Base-by-base conservation (phyloP, 148 eudicot genomes). In the Chenopodium album region DNA sequence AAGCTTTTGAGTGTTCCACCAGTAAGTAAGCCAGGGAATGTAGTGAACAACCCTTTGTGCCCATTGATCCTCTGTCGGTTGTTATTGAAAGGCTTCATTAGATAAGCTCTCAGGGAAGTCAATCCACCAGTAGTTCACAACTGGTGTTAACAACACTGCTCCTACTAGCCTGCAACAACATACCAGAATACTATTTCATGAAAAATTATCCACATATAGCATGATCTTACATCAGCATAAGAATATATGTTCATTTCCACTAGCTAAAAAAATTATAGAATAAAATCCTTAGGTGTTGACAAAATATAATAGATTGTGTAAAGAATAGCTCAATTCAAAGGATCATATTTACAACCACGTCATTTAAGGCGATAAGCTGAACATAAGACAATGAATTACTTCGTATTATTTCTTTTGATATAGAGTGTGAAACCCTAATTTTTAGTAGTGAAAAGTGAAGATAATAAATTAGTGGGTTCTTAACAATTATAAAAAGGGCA, bases 1-100 rank as follows among this genome's bases (percentile, higher is more conserved):
- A 68, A 65, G 84, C 32, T 82, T 89, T 71, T 91, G 94, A 23
- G 94, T 88, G 76, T 88, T 86, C 94, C 94, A 91, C 94, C 90
- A 91, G 79, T 88, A 88, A 23, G 84, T 79, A 4, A 91, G 83
- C 89, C 89, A 88, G 0, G 94, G 94, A 23, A 74, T 22, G 62
- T 89, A 82, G 79, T 88, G 87, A 11, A 86, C 78, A 56, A 91
- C 89, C 32, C 90, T 80, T 28, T 82, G 79, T 23, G 89, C 84
- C 92, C 92, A 87, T 47, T 89, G 90, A 60, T 91, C 94, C 48
- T 88, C 80, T 0, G 52, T 63, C 9, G 67, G 69, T 59, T 89
- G 89, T 31, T 73, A 64, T 23, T 70, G 32, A 83, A 82, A 88
- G 16, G 90, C 90, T 82, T 80, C 86, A 19, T 76, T 79, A 12